These are phyloP conservation scores for Pichia kluyveri DNA, from an alignment of 805 yeast genomes.

Conservation along the genomic window DNA sequence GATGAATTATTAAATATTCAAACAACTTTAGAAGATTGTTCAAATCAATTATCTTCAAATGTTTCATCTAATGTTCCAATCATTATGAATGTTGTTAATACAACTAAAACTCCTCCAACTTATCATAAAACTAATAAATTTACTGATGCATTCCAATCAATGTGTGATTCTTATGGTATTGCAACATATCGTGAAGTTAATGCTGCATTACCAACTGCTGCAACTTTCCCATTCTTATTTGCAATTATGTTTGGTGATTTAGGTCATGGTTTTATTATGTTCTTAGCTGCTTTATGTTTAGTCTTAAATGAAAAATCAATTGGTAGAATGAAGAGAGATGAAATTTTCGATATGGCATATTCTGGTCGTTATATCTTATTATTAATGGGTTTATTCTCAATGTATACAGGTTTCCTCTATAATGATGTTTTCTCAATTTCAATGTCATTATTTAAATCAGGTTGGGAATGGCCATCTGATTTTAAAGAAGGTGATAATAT, in stretches of 20 bases:
- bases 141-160: constrained; percentile 84
- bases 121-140: constrained; percentile 91
- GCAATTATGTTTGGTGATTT: constrained; percentile 99
- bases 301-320: constrained; percentile 69
- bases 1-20: constrained; percentile 41
- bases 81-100: constrained; percentile 47
- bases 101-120: constrained; percentile 89
- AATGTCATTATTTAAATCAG: constrained; percentile 77
- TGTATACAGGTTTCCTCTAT: constrained; percentile 90
- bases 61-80: constrained; percentile 21
- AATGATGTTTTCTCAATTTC: constrained; percentile 91
- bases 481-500: constrained; percentile 64
- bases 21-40: constrained; percentile 33
- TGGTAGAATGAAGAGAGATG: constrained; percentile 68
- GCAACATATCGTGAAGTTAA: constrained; percentile 92
- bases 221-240: constrained; percentile 97
- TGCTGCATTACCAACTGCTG: constrained; percentile 89
- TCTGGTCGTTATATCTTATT: constrained; percentile 85
- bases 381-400: constrained; percentile 90
- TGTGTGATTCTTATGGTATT: constrained; percentile 92
- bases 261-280: constrained; percentile 87
- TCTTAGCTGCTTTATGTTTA: constrained; percentile 60
- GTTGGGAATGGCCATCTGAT: constrained; percentile 87
- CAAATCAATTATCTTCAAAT: constrained; percentile 16
- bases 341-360: constrained; percentile 94